These are phyloP conservation scores for Thymus mandschuricus DNA, from an alignment of 257 asterid species.

Conservation along the genomic window DNA sequence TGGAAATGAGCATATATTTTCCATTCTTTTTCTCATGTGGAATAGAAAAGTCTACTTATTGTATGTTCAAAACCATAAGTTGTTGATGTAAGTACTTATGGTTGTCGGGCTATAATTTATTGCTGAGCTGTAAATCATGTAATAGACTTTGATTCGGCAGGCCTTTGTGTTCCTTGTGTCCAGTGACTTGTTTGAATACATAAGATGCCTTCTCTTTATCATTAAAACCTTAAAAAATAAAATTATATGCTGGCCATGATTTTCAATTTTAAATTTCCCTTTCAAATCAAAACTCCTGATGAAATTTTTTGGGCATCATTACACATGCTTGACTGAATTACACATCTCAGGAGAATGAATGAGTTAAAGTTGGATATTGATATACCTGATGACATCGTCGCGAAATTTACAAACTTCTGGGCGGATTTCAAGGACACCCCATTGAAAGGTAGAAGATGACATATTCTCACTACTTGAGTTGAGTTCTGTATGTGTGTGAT, in stretches of 20 bases:
- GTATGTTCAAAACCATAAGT: slow-evolving; percentile 13
- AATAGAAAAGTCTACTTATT: slow-evolving; percentile 2
- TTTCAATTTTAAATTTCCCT: neutral
- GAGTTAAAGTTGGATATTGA: slow-evolving; percentile 77
- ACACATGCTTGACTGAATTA: slow-evolving; percentile 17
- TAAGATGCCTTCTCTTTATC: neutral
- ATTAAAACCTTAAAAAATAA: neutral
- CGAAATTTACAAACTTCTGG: slow-evolving; percentile 87
- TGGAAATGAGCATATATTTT: slow-evolving; percentile 5
- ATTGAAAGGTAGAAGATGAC: slow-evolving; percentile 64
- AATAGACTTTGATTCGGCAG: neutral
- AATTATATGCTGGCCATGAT: neutral
- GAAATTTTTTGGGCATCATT: slow-evolving; percentile 4
- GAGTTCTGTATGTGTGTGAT: slow-evolving; percentile 14
- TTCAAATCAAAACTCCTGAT: neutral
- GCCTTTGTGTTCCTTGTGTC: neutral
- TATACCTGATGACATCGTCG: slow-evolving; percentile 66
- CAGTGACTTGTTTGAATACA: neutral
- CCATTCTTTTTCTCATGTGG: neutral
- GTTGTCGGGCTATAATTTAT: neutral
- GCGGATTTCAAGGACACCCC: slow-evolving; percentile 68
- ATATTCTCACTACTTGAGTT: slow-evolving; percentile 15
- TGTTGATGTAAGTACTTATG: slow-evolving; percentile 5
- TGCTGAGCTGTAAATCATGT: slow-evolving; percentile 23
- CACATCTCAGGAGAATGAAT: slow-evolving; percentile 71